Evolutionary conservation across 805 yeast genomes (phyloP).

Genomic region (Spathaspora arborariae): DNA sequence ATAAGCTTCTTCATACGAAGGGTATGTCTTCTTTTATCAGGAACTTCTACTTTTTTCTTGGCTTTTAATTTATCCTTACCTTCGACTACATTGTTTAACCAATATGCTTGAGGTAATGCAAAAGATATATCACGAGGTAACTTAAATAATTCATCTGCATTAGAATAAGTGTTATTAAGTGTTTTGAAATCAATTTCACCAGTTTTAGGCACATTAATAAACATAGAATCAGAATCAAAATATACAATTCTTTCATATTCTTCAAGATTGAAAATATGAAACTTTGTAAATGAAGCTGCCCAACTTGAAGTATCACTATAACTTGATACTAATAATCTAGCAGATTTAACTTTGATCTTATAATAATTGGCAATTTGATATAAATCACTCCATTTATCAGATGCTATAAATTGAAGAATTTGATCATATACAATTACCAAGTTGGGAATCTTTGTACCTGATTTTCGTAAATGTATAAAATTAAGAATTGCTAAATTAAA

Average conservation of each 20-base stretch:
- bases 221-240: conserved; percentile 55
- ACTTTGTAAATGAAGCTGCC: conserved; percentile 52
- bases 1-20: conserved; percentile 11
- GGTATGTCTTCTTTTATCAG: conserved; percentile 10
- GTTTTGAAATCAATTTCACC: background rate
- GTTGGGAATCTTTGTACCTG: conserved; percentile 38
- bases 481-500: conserved; percentile 52
- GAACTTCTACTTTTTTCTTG: conserved; percentile 10
- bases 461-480: conserved; percentile 29
- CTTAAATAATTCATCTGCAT: conserved; percentile 30
- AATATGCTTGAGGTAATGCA: conserved; percentile 35
- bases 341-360: conserved; percentile 24
- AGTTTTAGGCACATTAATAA: conserved; percentile 15
- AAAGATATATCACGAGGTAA: conserved; percentile 21
- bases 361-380: conserved; percentile 12
- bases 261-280: conserved; percentile 46
- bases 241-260: conserved; percentile 52
- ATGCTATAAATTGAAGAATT: conserved; percentile 12
- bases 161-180: conserved; percentile 6
- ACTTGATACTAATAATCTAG: conserved; percentile 13
- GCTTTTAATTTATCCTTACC: conserved; percentile 8
- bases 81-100: conserved; percentile 24
- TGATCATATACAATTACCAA: conserved; percentile 41
- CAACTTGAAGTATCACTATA: conserved; percentile 30
- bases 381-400: conserved; percentile 12